Conservation (phyloP, 2,329 filamentous ascomycete genomes). For the Teratosphaeria zuluensis region DNA sequence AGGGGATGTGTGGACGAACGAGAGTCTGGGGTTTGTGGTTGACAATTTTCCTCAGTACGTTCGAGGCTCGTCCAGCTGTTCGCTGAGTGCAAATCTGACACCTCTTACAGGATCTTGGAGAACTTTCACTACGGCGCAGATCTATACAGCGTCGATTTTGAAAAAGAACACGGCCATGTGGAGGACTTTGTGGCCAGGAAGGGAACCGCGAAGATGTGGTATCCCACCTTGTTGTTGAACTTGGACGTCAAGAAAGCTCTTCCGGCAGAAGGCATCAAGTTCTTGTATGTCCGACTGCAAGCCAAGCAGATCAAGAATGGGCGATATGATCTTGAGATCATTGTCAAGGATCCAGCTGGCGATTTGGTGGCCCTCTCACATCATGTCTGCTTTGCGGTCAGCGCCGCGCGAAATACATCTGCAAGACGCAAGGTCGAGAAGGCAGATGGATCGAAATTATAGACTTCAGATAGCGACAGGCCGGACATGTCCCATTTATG, state of each 20-base stretch:
- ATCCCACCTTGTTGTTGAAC: slow-evolving; percentile 65
- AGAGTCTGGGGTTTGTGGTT: slow-evolving; percentile 53
- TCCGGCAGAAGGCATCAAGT: slow-evolving; percentile 59
- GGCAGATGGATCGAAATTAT: slow-evolving; percentile 12
- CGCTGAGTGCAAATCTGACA: background rate
- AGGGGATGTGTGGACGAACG: slow-evolving; percentile 54
- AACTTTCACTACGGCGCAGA: slow-evolving; percentile 25
- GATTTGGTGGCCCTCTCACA: slow-evolving; percentile 59
- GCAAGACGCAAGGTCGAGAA: slow-evolving; percentile 31
- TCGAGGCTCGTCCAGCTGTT: background rate
- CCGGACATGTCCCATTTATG: no score
- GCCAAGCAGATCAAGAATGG: slow-evolving; percentile 62
- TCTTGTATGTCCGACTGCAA: slow-evolving; percentile 57
- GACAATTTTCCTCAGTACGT: slow-evolving; percentile 55
- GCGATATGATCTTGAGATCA: slow-evolving; percentile 63
- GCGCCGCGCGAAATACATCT: slow-evolving; percentile 54
- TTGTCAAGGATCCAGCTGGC: slow-evolving; percentile 53
- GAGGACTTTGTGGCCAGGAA: slow-evolving; percentile 16
- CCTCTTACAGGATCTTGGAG: slow-evolving; percentile 42
- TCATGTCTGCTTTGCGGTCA: slow-evolving; percentile 57
- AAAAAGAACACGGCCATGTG: slow-evolving; percentile 10
- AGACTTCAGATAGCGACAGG: slow-evolving; percentile 1
- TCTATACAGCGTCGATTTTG: slow-evolving; percentile 22
- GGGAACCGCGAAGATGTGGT: slow-evolving; percentile 49
- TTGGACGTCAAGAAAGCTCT: slow-evolving; percentile 67